Evolutionary conservation across 441 rosid genomes (phyloP).

Genomic region (Viola pubescens): DNA sequence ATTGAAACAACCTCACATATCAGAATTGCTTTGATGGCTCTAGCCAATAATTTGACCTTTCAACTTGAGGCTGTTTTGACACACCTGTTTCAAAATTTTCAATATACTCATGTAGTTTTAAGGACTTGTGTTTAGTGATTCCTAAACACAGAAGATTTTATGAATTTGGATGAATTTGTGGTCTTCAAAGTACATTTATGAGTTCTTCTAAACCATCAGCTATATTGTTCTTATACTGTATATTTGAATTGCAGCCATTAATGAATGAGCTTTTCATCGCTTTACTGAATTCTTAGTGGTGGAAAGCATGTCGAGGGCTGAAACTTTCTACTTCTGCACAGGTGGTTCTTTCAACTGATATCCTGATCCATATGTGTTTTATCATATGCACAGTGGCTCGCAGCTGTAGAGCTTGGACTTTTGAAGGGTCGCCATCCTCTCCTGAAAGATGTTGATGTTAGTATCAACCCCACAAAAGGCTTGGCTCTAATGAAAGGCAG

Average conservation of each 20-base stretch:
- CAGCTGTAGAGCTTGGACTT: slow-evolving; percentile 93
- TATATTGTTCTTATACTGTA: not conserved
- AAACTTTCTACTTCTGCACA: not conserved
- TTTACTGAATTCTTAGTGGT: not conserved
- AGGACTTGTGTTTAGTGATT: not conserved
- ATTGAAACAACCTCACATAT: not conserved
- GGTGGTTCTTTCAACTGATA: not conserved
- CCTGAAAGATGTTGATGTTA: slow-evolving; percentile 73
- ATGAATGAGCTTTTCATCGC: not conserved
- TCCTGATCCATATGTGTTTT: no score
- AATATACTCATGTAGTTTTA: not conserved
- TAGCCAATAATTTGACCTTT: slow-evolving; percentile 1
- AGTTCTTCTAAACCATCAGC: not conserved
- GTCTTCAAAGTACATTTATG: no score
- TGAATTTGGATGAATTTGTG: not conserved
- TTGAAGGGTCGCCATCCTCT: slow-evolving; percentile 98
- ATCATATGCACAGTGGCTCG: slow-evolving; percentile 70
- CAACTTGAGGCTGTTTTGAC: slow-evolving; percentile 1
- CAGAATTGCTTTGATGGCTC: slow-evolving; percentile 1
- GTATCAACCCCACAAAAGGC: slow-evolving; percentile 63
- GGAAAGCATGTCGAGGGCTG: not conserved
- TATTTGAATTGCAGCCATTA: not conserved
- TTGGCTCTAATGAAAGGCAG: slow-evolving; percentile 42
- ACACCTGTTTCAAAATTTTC: not conserved
- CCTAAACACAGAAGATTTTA: not conserved